Percentiles rank a stretch among this genome's conserved stretches.
phyloP scores from a whole-genome alignment of 176 grass and related monocot genomes.

The Rhynchospora breviuscula region DNA sequence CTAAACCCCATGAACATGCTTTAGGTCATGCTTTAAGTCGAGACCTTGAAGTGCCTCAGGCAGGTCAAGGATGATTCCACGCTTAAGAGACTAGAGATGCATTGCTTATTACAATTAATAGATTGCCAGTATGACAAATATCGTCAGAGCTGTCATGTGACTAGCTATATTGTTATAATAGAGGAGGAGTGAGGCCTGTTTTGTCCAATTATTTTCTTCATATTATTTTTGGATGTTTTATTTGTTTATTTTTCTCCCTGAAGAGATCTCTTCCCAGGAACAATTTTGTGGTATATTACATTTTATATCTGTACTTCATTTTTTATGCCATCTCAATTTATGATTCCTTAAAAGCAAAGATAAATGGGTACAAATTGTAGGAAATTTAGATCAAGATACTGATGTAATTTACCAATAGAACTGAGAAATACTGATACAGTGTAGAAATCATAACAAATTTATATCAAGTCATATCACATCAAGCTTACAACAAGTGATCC shows the following conservation, averaged over 20 bases:
- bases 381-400: too few species aligned
- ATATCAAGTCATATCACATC: too few species aligned
- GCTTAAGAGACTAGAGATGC: constrained; percentile 47
- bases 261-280: constrained; percentile 21
- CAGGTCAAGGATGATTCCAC: constrained; percentile 49
- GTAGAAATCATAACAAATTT: too few species aligned
- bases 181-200: neutral
- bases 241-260: constrained; percentile 18
- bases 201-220: neutral
- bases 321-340: too few species aligned
- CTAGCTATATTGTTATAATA: too few species aligned
- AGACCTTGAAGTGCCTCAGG: too few species aligned
- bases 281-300: neutral
- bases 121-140: constrained; percentile 87
- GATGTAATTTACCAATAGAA: too few species aligned
- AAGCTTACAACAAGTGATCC: too few species aligned
- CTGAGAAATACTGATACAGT: too few species aligned
- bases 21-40: constrained; percentile 36
- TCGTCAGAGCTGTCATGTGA: constrained; percentile 31
- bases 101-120: constrained; percentile 86
- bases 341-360: too few species aligned
- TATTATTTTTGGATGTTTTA: neutral
- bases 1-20: constrained; percentile 86
- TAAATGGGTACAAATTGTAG: too few species aligned
- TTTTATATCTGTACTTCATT: too few species aligned